These are phyloP conservation scores for Suillus fuscotomentosus DNA, from an alignment of 768 basidiomycete genomes.

Conservation along the genomic window DNA sequence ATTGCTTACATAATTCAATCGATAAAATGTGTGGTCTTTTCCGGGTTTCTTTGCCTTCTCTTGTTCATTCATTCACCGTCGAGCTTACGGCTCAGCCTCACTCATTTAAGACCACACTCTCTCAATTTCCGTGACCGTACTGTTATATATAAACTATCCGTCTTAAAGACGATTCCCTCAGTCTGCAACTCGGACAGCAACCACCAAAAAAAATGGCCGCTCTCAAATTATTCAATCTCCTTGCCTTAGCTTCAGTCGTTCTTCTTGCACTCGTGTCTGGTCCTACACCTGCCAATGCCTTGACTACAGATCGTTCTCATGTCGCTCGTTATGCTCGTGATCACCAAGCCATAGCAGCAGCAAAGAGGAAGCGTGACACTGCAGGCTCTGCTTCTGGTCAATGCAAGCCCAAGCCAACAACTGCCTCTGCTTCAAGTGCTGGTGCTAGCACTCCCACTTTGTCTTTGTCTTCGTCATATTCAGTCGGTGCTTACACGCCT, in stretches of 20 bases:
- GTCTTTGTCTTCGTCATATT: slow-evolving; percentile 14
- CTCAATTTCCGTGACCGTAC: slow-evolving; percentile 15
- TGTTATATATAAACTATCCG: not conserved
- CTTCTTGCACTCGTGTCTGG: slow-evolving; percentile 51
- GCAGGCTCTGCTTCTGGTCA: slow-evolving; percentile 36
- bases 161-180: slow-evolving; percentile 1
- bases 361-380: slow-evolving; percentile 49
- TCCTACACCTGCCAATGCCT: slow-evolving; percentile 48
- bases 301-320: slow-evolving; percentile 40
- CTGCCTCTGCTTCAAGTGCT: not conserved
- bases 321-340: slow-evolving; percentile 45
- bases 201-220: slow-evolving; percentile 39
- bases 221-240: slow-evolving; percentile 51
- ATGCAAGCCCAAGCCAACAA: slow-evolving; percentile 55
- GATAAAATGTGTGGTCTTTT: not conserved
- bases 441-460: slow-evolving; percentile 12
- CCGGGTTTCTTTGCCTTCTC: not conserved
- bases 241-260: slow-evolving; percentile 59
- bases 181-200: slow-evolving; percentile 7
- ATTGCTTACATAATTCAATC: slow-evolving; percentile 20
- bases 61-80: slow-evolving; percentile 19
- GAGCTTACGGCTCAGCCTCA: slow-evolving; percentile 20
- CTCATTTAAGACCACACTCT: slow-evolving; percentile 20
- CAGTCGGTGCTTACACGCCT: slow-evolving; percentile 6
- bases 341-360: slow-evolving; percentile 38